These are phyloP conservation scores for Salix udensis DNA, from an alignment of 345 rosid species.

Conservation along the genomic window DNA sequence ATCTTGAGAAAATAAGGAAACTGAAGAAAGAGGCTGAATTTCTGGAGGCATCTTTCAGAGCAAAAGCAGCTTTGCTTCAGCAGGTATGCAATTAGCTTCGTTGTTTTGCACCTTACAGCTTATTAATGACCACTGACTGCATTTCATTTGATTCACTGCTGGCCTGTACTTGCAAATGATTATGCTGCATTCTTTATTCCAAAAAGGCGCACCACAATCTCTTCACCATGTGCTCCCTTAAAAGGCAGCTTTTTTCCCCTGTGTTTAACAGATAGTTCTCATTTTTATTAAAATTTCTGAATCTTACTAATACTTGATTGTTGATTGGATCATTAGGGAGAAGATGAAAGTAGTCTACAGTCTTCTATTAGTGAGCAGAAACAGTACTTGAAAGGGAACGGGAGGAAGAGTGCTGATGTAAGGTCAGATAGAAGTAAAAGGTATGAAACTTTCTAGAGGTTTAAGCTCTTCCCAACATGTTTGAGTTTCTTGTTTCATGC, in stretches of 20 bases:
- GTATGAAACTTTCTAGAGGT: constrained; percentile 19
- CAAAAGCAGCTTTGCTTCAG: constrained; percentile 80
- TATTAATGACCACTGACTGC: background rate
- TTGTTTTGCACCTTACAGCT: background rate
- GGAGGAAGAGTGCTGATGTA: constrained; percentile 25
- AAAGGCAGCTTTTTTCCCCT: background rate
- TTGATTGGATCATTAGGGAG: constrained; percentile 49
- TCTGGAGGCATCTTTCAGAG: constrained; percentile 94
- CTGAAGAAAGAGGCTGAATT: constrained; percentile 98
- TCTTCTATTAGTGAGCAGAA: constrained; percentile 43
- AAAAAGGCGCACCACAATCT: background rate
- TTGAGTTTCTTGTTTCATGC: constrained; percentile 6
- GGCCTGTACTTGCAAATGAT: background rate
- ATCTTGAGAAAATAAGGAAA: constrained; percentile 91
- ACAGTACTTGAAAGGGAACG: constrained; percentile 41
- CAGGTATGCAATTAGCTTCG: constrained; percentile 45
- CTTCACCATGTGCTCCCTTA: background rate
- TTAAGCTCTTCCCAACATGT: constrained; percentile 6
- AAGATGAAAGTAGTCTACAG: constrained; percentile 41
- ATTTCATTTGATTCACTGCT: background rate
- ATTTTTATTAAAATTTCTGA: constrained; percentile 3
- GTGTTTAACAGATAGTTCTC: background rate
- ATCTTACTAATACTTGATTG: constrained; percentile 11
- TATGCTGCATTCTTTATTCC: background rate
- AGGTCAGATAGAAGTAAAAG: constrained; percentile 42